Percentiles rank a stretch among this genome's conserved stretches.
Evolutionary conservation across 2,329 filamentous ascomycete species (phyloP).

Genomic region (Neoascochyta sp.): DNA sequence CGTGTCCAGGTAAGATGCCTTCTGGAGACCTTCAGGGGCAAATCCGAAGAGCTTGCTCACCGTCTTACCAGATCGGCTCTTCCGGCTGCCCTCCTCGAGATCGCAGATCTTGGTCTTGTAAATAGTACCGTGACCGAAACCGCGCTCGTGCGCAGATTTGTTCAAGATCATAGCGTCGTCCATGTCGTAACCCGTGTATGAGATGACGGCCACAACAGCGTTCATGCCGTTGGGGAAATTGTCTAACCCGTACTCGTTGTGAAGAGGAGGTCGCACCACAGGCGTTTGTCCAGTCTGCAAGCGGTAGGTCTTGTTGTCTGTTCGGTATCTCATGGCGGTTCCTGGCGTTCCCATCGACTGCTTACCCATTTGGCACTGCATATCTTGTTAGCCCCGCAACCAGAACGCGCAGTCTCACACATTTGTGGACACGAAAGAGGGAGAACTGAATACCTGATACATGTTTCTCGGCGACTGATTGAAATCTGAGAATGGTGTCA

Average conservation of each 20-base stretch:
- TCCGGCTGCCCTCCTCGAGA: slow-evolving; percentile 71
- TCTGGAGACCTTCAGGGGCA: slow-evolving; percentile 70
- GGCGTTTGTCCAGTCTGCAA: slow-evolving; percentile 95
- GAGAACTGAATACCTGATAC: too few relatives aligned
- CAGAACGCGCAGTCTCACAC: slow-evolving; percentile 56
- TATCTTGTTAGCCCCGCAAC: too few relatives aligned
- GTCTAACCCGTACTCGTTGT: slow-evolving; percentile 95
- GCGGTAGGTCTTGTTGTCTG: slow-evolving; percentile 95
- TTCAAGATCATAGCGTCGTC: slow-evolving; percentile 99
- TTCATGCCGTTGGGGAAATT: slow-evolving; percentile 98
- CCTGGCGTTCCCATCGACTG: slow-evolving; percentile 98
- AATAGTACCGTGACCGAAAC: slow-evolving; percentile 91
- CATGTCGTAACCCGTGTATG: slow-evolving; percentile 99
- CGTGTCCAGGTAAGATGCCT: slow-evolving; percentile 64
- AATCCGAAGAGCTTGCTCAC: slow-evolving; percentile 87
- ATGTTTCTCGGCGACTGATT: slow-evolving; percentile 99
- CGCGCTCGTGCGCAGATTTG: slow-evolving; percentile 92
- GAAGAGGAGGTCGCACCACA: slow-evolving; percentile 83
- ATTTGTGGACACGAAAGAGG: too few relatives aligned
- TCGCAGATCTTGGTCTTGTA: slow-evolving; percentile 96
- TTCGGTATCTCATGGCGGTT: slow-evolving; percentile 77
- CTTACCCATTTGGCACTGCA: slow-evolving; percentile 76
- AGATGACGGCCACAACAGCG: slow-evolving; percentile 93
- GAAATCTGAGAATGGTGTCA: slow-evolving; percentile 98
- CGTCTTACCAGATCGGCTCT: slow-evolving; percentile 62